Percentiles rank a stretch among this genome's conserved stretches.
Conservation (phyloP, 2,329 filamentous ascomycete species). For the Aspergillus bombycis region DNA sequence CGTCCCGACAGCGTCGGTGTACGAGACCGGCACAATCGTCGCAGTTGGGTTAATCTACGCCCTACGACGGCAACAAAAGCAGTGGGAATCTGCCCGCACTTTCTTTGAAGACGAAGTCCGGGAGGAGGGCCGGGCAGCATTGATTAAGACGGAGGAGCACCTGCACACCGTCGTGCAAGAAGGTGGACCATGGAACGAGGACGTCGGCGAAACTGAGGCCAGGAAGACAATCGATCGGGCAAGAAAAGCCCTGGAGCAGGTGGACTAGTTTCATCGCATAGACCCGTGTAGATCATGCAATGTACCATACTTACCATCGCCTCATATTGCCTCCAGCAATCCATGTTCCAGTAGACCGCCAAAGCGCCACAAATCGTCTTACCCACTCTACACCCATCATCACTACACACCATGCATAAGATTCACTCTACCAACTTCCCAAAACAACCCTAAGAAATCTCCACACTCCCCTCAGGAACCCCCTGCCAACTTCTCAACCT, state of each 20-base stretch:
- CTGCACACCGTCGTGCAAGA: constrained; percentile 52
- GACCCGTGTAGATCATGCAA: constrained; percentile 7
- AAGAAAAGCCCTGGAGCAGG: constrained; percentile 49
- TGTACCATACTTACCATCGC: constrained; percentile 14
- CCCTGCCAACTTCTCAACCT: constrained; percentile 48
- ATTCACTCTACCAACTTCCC: background rate
- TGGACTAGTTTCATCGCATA: constrained; percentile 21
- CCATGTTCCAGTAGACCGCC: background rate
- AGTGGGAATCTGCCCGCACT: constrained; percentile 59
- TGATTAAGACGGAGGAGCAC: constrained; percentile 57
- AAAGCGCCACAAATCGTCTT: background rate
- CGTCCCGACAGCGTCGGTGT: constrained; percentile 53
- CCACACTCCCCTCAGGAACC: constrained; percentile 50
- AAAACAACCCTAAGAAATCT: constrained; percentile 33
- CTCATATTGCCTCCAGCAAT: background rate
- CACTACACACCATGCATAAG: background rate
- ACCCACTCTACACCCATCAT: background rate
- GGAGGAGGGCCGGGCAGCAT: constrained; percentile 60
- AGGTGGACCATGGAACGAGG: constrained; percentile 42
- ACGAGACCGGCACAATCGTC: constrained; percentile 63
- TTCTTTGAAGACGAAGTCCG: constrained; percentile 57
- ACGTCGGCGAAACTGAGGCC: constrained; percentile 44
- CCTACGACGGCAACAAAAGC: constrained; percentile 59
- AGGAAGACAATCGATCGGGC: constrained; percentile 51
- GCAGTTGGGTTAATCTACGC: constrained; percentile 62